Percentiles rank a stretch among this genome's conserved stretches.
These are phyloP conservation scores for Peronospora farinosa DNA, from an alignment of 352 stramenopile genomes.

Conservation along the genomic window DNA sequence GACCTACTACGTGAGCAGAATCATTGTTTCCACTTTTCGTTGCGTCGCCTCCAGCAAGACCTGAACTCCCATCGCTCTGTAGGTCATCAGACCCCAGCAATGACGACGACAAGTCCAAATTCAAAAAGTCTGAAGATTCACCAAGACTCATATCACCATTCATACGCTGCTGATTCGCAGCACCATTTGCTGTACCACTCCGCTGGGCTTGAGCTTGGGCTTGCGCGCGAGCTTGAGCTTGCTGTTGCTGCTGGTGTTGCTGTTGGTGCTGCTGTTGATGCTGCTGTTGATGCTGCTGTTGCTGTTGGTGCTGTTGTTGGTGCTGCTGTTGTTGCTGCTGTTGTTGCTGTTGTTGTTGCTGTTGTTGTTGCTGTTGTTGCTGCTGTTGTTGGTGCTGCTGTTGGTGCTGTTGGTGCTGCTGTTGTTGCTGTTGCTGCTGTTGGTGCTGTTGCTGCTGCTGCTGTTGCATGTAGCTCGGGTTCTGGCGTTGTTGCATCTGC, in stretches of 20 bases:
- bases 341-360: slow-evolving; percentile 48
- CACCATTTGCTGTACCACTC: slow-evolving; percentile 23
- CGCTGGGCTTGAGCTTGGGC: slow-evolving; percentile 31
- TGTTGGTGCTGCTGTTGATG: slow-evolving; percentile 52
- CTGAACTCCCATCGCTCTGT: slow-evolving; percentile 35
- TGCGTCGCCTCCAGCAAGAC: slow-evolving; percentile 29
- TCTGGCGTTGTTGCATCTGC: slow-evolving; percentile 53
- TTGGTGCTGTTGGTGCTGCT: slow-evolving; percentile 49
- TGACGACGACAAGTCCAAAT: slow-evolving; percentile 67
- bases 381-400: slow-evolving; percentile 43
- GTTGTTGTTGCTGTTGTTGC: slow-evolving; percentile 36
- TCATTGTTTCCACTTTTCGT: slow-evolving; percentile 34
- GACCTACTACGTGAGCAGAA: slow-evolving; percentile 24
- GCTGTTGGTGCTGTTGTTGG: slow-evolving; percentile 47
- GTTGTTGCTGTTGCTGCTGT: slow-evolving; percentile 45
- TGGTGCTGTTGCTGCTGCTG: slow-evolving; percentile 40
- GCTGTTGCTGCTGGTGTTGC: slow-evolving; percentile 28
- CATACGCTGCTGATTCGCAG: slow-evolving; percentile 37
- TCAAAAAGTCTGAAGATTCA: slow-evolving; percentile 77
- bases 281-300: slow-evolving; percentile 46
- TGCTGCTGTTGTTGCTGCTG: slow-evolving; percentile 44
- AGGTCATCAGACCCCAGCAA: slow-evolving; percentile 63
- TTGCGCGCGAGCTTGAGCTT: slow-evolving; percentile 20
- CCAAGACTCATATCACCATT: slow-evolving; percentile 53
- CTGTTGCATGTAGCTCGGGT: slow-evolving; percentile 59